Evolutionary conservation across 1,284 basidiomycete species (phyloP).

Genomic region (Vanrija humicola): DNA sequence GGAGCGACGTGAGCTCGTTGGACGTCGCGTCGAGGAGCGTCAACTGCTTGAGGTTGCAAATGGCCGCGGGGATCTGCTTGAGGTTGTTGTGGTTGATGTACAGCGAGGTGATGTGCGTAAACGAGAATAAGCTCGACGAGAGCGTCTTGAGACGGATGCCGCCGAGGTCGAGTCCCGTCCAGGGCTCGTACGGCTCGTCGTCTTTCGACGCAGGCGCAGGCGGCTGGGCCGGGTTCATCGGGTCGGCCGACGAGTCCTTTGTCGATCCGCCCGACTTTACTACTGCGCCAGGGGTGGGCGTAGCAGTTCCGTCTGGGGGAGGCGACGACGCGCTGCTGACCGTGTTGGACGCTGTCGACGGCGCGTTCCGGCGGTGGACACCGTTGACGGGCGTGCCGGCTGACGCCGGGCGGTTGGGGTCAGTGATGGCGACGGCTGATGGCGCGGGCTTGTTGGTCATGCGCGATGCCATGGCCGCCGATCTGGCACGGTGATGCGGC

Average conservation of each 20-base stretch:
- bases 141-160: constrained; percentile 90
- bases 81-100: constrained; percentile 97
- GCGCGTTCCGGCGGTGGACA: constrained; percentile 45
- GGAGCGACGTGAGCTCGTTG: constrained; percentile 75
- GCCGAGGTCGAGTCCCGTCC: constrained; percentile 94
- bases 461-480: constrained; percentile 55
- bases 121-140: constrained; percentile 79
- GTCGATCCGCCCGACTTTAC: too few relatives aligned
- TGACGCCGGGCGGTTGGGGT: constrained; percentile 37
- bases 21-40: constrained; percentile 89
- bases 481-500: constrained; percentile 57
- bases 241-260: constrained; percentile 22
- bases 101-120: constrained; percentile 84
- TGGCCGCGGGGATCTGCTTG: constrained; percentile 72
- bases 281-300: constrained; percentile 2
- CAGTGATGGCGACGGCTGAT: constrained; percentile 50
- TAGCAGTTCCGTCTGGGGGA: constrained; percentile 15
- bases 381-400: constrained; percentile 41
- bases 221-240: constrained; percentile 31
- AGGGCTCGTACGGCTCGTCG: constrained; percentile 53
- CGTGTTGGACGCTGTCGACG: constrained; percentile 27
- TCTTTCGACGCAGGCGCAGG: constrained; percentile 33
- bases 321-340: constrained; percentile 22
- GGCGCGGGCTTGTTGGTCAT: constrained; percentile 50
- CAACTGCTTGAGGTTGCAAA: constrained; percentile 78